Evolutionary conservation across 192 early-diverging fungal genomes (phyloP).

Genomic region (Mortierella alpina): DNA sequence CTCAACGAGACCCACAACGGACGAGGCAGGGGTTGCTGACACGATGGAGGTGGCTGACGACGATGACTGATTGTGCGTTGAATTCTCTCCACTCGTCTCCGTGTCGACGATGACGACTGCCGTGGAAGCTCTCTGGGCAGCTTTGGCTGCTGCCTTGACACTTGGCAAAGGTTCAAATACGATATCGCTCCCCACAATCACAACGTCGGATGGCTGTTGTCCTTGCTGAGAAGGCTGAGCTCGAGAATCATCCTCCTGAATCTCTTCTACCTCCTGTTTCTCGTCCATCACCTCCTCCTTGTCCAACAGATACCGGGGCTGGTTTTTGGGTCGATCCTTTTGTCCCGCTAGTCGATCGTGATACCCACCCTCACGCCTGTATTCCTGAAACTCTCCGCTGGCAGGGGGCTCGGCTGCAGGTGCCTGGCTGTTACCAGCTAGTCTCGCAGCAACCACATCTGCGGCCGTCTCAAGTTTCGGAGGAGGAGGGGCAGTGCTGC

Average conservation of each 20-base stretch:
- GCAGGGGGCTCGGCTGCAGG: too few relatives aligned
- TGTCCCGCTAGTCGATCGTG: constrained; percentile 16
- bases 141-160: constrained; percentile 26
- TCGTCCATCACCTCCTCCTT: constrained; percentile 20
- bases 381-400: too few relatives aligned
- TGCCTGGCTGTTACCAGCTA: too few relatives aligned
- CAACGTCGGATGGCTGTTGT: constrained; percentile 2
- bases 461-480: too few relatives aligned
- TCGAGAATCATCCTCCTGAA: background rate
- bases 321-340: constrained; percentile 9
- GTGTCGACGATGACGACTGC: background rate
- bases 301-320: background rate
- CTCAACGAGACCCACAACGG: too few relatives aligned
- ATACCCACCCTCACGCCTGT: background rate
- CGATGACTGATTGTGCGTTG: background rate
- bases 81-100: background rate
- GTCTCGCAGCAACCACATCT: too few relatives aligned
- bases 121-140: background rate
- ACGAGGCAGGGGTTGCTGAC: too few relatives aligned
- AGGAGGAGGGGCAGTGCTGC: too few relatives aligned
- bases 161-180: constrained; percentile 52
- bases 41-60: background rate
- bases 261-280: constrained; percentile 10
- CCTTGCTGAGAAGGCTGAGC: background rate
- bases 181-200: constrained; percentile 52